Conservation (phyloP, 106 monocot species). For the Dioscorea zingiberensis region DNA sequence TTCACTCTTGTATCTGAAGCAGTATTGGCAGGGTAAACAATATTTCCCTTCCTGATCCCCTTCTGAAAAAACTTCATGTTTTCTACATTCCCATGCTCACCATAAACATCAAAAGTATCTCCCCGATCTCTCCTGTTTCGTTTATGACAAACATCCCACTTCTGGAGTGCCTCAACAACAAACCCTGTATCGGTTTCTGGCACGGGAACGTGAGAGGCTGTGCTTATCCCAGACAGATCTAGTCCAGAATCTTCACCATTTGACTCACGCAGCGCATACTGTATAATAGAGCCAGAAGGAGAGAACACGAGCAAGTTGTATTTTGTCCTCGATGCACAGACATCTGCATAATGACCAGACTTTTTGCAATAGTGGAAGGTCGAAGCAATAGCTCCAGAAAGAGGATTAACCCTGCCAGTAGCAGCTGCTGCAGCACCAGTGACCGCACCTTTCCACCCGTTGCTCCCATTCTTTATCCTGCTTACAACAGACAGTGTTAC, state of each 20-base stretch:
- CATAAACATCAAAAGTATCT: conserved; percentile 67
- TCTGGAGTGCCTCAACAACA: conserved; percentile 79
- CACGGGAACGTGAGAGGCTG: conserved; percentile 21
- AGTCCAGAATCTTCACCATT: conserved; percentile 32
- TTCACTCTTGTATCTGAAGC: conserved; percentile 19
- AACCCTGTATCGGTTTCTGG: conserved; percentile 41
- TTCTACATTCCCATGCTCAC: conserved; percentile 66
- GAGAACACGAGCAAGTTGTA: conserved; percentile 78
- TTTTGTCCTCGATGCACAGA: conserved; percentile 28
- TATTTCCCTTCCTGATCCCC: conserved; percentile 37
- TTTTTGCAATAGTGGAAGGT: conserved; percentile 66
- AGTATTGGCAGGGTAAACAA: conserved; percentile 33
- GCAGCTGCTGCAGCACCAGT: conserved; percentile 77
- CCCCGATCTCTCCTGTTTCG: conserved; percentile 61
- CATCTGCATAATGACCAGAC: conserved; percentile 20
- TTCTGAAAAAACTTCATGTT: conserved; percentile 40
- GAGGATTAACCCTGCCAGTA: conserved; percentile 54
- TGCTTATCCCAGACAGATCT: conserved; percentile 28
- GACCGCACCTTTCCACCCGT: conserved; percentile 76
- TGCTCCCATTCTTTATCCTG: conserved; percentile 82
- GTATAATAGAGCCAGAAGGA: conserved; percentile 75
- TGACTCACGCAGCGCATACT: conserved; percentile 59
- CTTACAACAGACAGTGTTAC: conserved; percentile 67
- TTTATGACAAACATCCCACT: conserved; percentile 93
- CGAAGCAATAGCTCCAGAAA: conserved; percentile 86